phyloP scores from a whole-genome alignment of 352 stramenopile genomes.

The Phytophthora kernoviae region DNA sequence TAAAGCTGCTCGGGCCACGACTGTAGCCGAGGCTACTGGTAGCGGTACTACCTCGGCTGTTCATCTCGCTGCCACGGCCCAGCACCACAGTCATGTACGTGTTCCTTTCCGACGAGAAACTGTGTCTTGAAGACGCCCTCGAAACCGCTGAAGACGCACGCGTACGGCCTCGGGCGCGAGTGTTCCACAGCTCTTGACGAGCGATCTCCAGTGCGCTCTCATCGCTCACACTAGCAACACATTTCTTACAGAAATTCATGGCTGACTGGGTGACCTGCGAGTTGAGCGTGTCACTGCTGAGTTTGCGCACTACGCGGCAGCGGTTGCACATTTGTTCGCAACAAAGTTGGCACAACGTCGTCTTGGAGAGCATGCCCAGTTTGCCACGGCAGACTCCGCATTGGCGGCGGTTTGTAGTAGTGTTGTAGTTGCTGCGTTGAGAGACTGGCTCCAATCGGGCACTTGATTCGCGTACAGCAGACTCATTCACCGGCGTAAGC shows the following conservation, averaged over 20 bases:
- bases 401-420: conserved; percentile 15
- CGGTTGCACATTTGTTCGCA: conserved; percentile 45
- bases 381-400: conserved; percentile 43
- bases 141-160: conserved; percentile 40
- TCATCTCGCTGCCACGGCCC: conserved; percentile 30
- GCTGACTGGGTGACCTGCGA: conserved; percentile 44
- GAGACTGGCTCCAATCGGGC: conserved; percentile 24
- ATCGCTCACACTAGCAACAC: conserved; percentile 52
- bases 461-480: conserved; percentile 19
- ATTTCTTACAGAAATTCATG: conserved; percentile 75
- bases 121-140: conserved; percentile 20
- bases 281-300: conserved; percentile 50
- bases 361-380: conserved; percentile 39
- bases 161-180: conserved; percentile 33
- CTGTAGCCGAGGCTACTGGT: conserved; percentile 26
- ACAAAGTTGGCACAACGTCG: conserved; percentile 48
- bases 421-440: conserved; percentile 32
- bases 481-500: conserved; percentile 33
- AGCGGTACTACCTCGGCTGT: conserved; percentile 24
- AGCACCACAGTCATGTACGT: conserved; percentile 45
- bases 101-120: conserved; percentile 48
- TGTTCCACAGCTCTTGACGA: conserved; percentile 57
- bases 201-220: conserved; percentile 68
- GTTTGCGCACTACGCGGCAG: conserved; percentile 49
- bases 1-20: conserved; percentile 21